phyloP scores from a whole-genome alignment of 441 rosid species.

The Euphorbia schlechtendalii region DNA sequence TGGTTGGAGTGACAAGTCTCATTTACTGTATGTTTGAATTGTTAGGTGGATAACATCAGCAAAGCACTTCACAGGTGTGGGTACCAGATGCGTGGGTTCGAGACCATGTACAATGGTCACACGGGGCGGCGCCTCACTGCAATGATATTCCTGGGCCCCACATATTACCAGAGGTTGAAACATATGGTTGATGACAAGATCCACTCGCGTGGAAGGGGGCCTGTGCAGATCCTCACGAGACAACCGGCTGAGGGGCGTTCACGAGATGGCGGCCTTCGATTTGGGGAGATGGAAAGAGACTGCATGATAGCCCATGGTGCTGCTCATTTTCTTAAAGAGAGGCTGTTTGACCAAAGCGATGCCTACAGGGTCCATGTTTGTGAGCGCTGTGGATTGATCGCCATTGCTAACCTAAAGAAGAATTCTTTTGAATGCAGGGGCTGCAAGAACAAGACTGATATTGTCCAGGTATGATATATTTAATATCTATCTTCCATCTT shows the following conservation, averaged over 20 bases:
- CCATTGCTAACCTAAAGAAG: conserved; percentile 91
- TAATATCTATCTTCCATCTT: neutral
- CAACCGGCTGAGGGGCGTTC: conserved; percentile 99
- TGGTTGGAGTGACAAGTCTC: neutral
- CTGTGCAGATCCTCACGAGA: conserved; percentile 89
- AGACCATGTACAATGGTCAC: conserved; percentile 97
- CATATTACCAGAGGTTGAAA: conserved; percentile 92
- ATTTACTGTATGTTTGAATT: conserved; percentile 6
- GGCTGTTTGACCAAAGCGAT: conserved; percentile 95
- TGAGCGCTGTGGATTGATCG: conserved; percentile 81
- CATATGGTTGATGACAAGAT: conserved; percentile 99
- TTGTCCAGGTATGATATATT: conserved; percentile 93
- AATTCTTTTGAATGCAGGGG: conserved; percentile 92
- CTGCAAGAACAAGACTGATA: conserved; percentile 92
- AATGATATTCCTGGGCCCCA: conserved; percentile 95
- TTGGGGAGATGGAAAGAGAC: conserved; percentile 99
- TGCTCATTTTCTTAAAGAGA: conserved; percentile 84
- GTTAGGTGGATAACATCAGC: conserved; percentile 95
- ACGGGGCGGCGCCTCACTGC: conserved; percentile 87
- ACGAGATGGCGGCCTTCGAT: conserved; percentile 96
- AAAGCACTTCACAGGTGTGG: conserved; percentile 97
- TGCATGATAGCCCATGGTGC: conserved; percentile 99
- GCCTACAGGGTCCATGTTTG: conserved; percentile 95
- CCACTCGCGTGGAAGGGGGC: conserved; percentile 97
- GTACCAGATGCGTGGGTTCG: conserved; percentile 97